Percentiles rank a stretch among this genome's conserved stretches.
Evolutionary conservation across 1,139 yeast genomes (phyloP).

Genomic region (Neolecta irregularis): DNA sequence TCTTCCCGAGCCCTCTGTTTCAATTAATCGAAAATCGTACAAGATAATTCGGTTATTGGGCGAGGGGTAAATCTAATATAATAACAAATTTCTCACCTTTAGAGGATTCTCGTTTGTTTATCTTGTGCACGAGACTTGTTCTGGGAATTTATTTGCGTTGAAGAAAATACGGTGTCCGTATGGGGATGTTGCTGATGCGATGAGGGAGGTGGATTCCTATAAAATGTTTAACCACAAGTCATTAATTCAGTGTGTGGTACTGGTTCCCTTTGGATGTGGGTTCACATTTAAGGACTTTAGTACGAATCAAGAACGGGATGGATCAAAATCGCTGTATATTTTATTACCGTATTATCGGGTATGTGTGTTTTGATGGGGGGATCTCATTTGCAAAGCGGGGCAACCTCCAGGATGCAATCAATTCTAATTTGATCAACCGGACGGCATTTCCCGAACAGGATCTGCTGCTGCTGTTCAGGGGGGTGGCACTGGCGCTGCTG

Average conservation of each 20-base stretch:
- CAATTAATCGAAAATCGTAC: constrained; percentile 25
- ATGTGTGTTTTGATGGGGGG: too few species aligned
- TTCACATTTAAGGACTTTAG: too few species aligned
- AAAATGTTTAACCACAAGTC: constrained; percentile 54
- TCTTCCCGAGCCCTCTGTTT: constrained; percentile 25
- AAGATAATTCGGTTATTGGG: constrained; percentile 56
- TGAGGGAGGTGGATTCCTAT: constrained; percentile 63
- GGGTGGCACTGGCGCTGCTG: constrained; percentile 58
- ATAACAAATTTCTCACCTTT: too few species aligned
- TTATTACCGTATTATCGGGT: constrained; percentile 56
- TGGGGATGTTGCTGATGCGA: constrained; percentile 57
- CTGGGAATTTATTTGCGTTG: constrained; percentile 45
- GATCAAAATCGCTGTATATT: constrained; percentile 62
- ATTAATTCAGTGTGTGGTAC: constrained; percentile 36
- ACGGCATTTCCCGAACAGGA: constrained; percentile 43
- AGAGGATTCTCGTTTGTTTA: constrained; percentile 83
- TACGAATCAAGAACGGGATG: constrained; percentile 55
- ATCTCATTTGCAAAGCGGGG: constrained; percentile 34
- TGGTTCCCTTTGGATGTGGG: too few species aligned
- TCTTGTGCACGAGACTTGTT: constrained; percentile 37
- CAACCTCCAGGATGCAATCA: constrained; percentile 66
- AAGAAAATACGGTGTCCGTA: constrained; percentile 80
- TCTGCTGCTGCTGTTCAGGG: constrained; percentile 44
- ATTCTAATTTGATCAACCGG: constrained; percentile 43
- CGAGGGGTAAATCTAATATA: too few species aligned